phyloP scores from a whole-genome alignment of 768 basidiomycete species.

The Boletus subparvulus region DNA sequence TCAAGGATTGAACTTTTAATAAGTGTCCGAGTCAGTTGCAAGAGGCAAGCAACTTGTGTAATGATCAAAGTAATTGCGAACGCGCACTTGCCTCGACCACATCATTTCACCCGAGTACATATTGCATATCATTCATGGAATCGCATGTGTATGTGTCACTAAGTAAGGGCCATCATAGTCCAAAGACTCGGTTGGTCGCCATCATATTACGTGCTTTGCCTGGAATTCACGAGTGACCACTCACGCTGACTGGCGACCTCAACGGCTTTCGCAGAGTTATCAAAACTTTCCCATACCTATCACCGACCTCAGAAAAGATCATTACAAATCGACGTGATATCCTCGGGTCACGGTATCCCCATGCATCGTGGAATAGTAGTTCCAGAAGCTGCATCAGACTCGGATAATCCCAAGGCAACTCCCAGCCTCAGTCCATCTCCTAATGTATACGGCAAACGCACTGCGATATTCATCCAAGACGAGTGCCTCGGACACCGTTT shows the following conservation, averaged over 20 bases:
- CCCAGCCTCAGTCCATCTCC: background rate
- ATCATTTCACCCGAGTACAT: background rate
- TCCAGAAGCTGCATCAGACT: background rate
- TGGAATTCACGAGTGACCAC: background rate
- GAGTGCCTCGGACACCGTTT: slow-evolving; percentile 72
- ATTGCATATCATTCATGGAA: background rate
- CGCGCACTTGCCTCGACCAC: background rate
- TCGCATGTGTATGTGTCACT: background rate
- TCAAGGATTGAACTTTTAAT: background rate
- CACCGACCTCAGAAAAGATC: too few relatives aligned
- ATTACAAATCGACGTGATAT: too few relatives aligned
- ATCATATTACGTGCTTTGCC: background rate
- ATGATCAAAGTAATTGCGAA: background rate
- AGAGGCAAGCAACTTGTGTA: background rate
- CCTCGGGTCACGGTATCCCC: background rate
- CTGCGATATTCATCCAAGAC: slow-evolving; percentile 57
- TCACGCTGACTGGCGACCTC: background rate
- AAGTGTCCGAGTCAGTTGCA: background rate
- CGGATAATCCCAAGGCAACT: background rate
- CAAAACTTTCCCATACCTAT: background rate
- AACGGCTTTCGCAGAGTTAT: background rate
- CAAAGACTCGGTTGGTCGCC: background rate
- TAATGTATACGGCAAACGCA: slow-evolving; percentile 12
- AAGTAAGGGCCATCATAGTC: too few relatives aligned
- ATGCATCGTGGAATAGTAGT: background rate